phyloP scores from a whole-genome alignment of 2,329 filamentous ascomycete genomes.

The Xylariaceae sp. region DNA sequence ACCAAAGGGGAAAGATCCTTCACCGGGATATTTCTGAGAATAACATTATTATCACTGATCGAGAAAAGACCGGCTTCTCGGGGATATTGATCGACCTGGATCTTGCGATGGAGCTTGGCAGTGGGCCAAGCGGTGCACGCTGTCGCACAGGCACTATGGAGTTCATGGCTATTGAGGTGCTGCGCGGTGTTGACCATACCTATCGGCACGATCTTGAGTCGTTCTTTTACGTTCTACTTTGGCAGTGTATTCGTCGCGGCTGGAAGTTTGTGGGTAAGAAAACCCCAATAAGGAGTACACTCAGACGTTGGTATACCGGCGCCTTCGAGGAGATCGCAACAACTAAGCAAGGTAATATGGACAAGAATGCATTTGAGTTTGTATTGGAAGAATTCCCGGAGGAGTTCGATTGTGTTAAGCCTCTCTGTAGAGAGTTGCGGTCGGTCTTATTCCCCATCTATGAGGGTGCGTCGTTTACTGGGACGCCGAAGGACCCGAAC shows the following conservation, averaged over 20 bases:
- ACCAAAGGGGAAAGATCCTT: conserved; percentile 21
- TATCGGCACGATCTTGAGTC: conserved; percentile 28
- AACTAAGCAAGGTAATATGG: conserved; percentile 22
- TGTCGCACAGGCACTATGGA: conserved; percentile 20
- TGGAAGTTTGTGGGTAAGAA: background rate
- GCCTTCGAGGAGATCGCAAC: conserved; percentile 18
- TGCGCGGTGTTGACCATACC: conserved; percentile 20
- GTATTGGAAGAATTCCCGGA: conserved; percentile 22
- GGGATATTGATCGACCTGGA: conserved; percentile 28
- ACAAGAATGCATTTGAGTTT: conserved; percentile 13
- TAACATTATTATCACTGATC: conserved; percentile 21
- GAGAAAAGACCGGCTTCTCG: background rate
- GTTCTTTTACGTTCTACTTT: conserved; percentile 26
- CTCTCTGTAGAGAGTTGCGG: conserved; percentile 18
- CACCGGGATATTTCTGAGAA: conserved; percentile 24
- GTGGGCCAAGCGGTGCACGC: conserved; percentile 2
- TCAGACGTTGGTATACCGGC: conserved; percentile 22
- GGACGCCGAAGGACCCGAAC: background rate
- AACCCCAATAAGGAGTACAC: conserved; percentile 13
- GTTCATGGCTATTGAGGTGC: conserved; percentile 27
- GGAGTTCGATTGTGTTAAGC: conserved; percentile 20
- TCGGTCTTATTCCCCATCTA: conserved; percentile 19
- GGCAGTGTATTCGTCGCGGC: conserved; percentile 6
- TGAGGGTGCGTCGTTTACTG: background rate
- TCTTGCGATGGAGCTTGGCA: conserved; percentile 19